These are phyloP conservation scores for Diaporthe capsici DNA, from an alignment of 2,329 filamentous ascomycete genomes.

Conservation along the genomic window DNA sequence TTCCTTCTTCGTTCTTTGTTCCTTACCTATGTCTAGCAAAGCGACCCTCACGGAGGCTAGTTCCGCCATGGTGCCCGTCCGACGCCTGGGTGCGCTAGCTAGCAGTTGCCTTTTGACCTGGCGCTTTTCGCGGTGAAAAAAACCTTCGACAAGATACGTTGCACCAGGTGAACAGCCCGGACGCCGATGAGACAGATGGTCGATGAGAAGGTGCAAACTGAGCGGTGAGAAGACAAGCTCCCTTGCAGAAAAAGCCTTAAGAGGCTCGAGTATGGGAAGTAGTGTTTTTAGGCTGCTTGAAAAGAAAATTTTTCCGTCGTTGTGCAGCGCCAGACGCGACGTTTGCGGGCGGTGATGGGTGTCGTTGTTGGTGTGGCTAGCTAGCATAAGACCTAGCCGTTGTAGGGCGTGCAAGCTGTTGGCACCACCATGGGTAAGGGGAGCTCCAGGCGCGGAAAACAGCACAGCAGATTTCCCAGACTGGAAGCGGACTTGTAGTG, in stretches of 20 bases:
- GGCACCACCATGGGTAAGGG: slow-evolving; percentile 18
- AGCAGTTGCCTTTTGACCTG: background rate
- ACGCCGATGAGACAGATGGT: slow-evolving; percentile 18
- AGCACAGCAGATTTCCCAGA: slow-evolving; percentile 8
- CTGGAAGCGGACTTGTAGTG: background rate
- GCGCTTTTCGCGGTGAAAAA: slow-evolving; percentile 28
- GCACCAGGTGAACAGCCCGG: slow-evolving; percentile 14
- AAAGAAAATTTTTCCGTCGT: slow-evolving; percentile 18
- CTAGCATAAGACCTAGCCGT: slow-evolving; percentile 16
- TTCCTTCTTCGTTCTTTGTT: slow-evolving; percentile 2
- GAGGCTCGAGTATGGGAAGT: slow-evolving; percentile 18
- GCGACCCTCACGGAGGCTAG: slow-evolving; percentile 59
- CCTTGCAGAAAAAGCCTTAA: slow-evolving; percentile 13
- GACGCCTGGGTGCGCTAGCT: slow-evolving; percentile 31
- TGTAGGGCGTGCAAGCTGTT: background rate
- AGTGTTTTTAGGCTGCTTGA: slow-evolving; percentile 8
- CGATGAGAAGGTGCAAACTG: background rate
- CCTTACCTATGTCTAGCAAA: slow-evolving; percentile 71
- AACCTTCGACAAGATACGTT: background rate
- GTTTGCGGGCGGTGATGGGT: background rate
- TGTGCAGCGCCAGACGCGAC: slow-evolving; percentile 21
- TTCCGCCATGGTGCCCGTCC: slow-evolving; percentile 49
- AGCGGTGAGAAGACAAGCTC: slow-evolving; percentile 26
- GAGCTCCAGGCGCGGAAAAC: slow-evolving; percentile 9
- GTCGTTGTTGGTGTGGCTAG: slow-evolving; percentile 14